A percentile compares a stretch with the other conserved stretches of the same genome.
Conservation (phyloP, 345 rosid species). For the Ricinus communis region DNA sequence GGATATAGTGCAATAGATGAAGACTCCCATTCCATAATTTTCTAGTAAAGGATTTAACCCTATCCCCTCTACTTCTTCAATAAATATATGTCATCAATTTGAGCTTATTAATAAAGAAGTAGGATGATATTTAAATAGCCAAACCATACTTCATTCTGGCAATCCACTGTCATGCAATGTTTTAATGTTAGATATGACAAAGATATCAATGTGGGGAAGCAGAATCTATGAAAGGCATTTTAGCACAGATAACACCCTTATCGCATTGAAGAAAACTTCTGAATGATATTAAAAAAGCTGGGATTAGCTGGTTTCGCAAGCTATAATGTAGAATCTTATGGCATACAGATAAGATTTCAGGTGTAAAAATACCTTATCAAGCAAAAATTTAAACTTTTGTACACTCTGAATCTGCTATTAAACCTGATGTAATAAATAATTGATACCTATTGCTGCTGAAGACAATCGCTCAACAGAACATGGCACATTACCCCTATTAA, state of each 20-base stretch:
- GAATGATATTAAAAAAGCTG: conserved; percentile 13
- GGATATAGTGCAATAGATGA: no score
- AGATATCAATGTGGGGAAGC: background rate
- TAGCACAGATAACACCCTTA: conserved; percentile 7
- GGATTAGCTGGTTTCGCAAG: background rate
- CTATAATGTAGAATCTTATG: background rate
- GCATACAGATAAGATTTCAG: background rate
- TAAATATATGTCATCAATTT: no score
- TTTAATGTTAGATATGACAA: conserved; percentile 1
- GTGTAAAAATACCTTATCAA: background rate
- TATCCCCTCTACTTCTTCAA: no score
- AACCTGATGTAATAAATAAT: no score
- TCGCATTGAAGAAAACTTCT: conserved; percentile 17
- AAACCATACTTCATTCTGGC: conserved; percentile 14
- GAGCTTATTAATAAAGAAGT: no score
- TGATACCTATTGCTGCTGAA: no score
- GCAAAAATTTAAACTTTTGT: no score
- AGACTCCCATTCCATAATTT: no score
- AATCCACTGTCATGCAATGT: conserved; percentile 22
- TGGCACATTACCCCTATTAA: no score
- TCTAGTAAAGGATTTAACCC: no score
- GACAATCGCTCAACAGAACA: no score
- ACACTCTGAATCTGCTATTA: no score
- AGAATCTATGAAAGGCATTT: conserved; percentile 22
- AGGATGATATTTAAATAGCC: background rate